These are phyloP conservation scores for Pestalotiopsis sp. DNA, from an alignment of 2,329 filamentous ascomycete species.

Conservation along the genomic window DNA sequence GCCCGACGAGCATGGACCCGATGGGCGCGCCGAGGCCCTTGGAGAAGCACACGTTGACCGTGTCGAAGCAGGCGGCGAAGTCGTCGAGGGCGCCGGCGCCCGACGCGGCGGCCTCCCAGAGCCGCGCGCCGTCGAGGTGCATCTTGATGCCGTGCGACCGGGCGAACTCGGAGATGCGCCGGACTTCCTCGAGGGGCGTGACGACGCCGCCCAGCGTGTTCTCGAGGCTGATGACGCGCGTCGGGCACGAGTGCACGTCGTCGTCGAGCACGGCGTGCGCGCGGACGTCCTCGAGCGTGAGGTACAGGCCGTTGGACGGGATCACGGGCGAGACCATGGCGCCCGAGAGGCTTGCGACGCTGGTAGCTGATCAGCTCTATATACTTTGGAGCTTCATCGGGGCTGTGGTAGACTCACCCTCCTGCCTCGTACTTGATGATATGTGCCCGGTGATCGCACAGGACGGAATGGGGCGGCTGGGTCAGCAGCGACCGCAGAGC, in stretches of 20 bases:
- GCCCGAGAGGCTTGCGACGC: slow-evolving; percentile 64
- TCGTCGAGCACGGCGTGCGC: slow-evolving; percentile 40
- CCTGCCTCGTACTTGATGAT: slow-evolving; percentile 63
- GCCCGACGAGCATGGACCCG: slow-evolving; percentile 49
- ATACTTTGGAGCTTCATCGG: not conserved
- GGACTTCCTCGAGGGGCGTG: slow-evolving; percentile 36
- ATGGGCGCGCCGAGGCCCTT: slow-evolving; percentile 57
- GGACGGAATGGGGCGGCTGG: slow-evolving; percentile 70
- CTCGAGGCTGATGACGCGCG: slow-evolving; percentile 43
- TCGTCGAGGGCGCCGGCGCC: slow-evolving; percentile 45
- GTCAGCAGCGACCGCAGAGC: slow-evolving; percentile 71
- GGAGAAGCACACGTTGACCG: slow-evolving; percentile 50
- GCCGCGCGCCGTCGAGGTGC: slow-evolving; percentile 55
- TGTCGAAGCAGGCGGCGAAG: slow-evolving; percentile 51
- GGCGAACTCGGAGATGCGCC: slow-evolving; percentile 36
- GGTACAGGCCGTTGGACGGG: slow-evolving; percentile 39
- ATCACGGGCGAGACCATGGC: slow-evolving; percentile 58
- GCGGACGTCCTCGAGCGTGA: slow-evolving; percentile 46
- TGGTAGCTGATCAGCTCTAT: slow-evolving; percentile 12
- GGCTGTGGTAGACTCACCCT: slow-evolving; percentile 28
- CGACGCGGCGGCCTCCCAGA: slow-evolving; percentile 53
- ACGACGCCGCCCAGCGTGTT: slow-evolving; percentile 42
- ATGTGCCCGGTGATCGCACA: slow-evolving; percentile 71
- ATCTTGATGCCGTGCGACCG: slow-evolving; percentile 40
- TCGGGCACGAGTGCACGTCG: slow-evolving; percentile 44